Conservation (phyloP, 306 rosid genomes). For the Lathyrus sativus region DNA sequence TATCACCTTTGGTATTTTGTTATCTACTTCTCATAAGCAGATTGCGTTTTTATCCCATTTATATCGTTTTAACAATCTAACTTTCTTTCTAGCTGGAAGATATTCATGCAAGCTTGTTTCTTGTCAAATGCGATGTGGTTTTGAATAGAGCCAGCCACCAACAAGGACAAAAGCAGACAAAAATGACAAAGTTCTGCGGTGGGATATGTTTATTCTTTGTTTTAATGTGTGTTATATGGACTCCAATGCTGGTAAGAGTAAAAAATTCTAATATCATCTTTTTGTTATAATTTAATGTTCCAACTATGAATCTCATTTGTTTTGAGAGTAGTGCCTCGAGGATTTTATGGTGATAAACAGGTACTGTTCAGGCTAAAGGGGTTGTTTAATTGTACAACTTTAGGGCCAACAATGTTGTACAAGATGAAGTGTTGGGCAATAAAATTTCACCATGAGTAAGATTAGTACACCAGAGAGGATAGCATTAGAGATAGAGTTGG, state of each 20-base stretch:
- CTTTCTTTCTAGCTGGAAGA: constrained; percentile 78
- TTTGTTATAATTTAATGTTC: constrained; percentile 11
- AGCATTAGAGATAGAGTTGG: not conserved
- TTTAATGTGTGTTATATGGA: constrained; percentile 84
- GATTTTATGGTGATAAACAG: not conserved
- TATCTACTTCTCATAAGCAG: constrained; percentile 15
- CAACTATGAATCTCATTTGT: constrained; percentile 30
- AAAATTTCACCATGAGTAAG: not conserved
- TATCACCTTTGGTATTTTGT: constrained; percentile 21
- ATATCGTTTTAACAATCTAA: constrained; percentile 24
- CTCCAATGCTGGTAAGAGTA: constrained; percentile 90
- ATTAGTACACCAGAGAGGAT: not conserved
- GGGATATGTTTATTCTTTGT: constrained; percentile 88
- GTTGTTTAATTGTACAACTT: not conserved
- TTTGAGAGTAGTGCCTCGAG: not conserved
- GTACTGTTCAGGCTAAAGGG: not conserved
- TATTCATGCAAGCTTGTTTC: constrained; percentile 89
- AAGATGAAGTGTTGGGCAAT: not conserved
- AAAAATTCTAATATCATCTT: constrained; percentile 13
- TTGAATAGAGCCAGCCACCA: constrained; percentile 79
- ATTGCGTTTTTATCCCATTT: constrained; percentile 20
- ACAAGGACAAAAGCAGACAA: constrained; percentile 82
- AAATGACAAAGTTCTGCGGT: constrained; percentile 82
- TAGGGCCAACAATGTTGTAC: not conserved
- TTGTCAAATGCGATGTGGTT: constrained; percentile 83